Evolutionary conservation across 768 basidiomycete species (phyloP), one percentile per base, ranked within the genome.

Genomic region (Pulveroboletus sp.): DNA sequence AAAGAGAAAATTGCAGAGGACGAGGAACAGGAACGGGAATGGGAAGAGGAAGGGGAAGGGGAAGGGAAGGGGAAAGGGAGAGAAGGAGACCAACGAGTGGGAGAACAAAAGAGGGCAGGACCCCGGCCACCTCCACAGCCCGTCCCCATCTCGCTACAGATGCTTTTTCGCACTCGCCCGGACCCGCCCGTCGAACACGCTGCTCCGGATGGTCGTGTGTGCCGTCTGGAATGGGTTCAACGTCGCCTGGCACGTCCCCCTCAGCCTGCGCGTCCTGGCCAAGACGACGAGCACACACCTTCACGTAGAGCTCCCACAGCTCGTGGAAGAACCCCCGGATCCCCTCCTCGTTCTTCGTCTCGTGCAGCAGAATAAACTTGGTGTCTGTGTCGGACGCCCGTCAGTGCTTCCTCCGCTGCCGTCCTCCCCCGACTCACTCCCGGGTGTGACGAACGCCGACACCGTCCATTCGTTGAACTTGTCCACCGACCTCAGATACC

Each of bases 401-500:
- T 60, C 52, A 60, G 57, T 39, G 8, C 18, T 3, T 18, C 8
- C 27, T 18, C 26, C 3, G 9, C 36, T 8, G 1, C 17, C 3
- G 3, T 6, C 24, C 12, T 11, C 6, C 11, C 5, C 30, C 15
- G 31, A 51, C 93, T 74, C 71, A 98, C 95, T 96, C 54, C 88
- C 90, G 1, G 94, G 85, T 0, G 96, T 98, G 17, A 98, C 76
- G 71, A 97, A 98, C 28, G 90, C 93, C 14, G 96, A 98, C 17
- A 98, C 85, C 3, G 84, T 94, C 96, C 96, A 99, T 66, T 98
- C 96, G 63, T 98, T 97, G 72, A 97, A 96, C 73, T 87, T 91
- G 77, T 99, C 96, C 51, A 98, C 84, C 15, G 85, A 81, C 65
- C 94, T 95, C 49, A 97, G 76, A 69, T 97, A 97, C 88, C 96